These are phyloP conservation scores for Bromus sterilis DNA, from an alignment of 176 grass and related monocot genomes.

Conservation along the genomic window DNA sequence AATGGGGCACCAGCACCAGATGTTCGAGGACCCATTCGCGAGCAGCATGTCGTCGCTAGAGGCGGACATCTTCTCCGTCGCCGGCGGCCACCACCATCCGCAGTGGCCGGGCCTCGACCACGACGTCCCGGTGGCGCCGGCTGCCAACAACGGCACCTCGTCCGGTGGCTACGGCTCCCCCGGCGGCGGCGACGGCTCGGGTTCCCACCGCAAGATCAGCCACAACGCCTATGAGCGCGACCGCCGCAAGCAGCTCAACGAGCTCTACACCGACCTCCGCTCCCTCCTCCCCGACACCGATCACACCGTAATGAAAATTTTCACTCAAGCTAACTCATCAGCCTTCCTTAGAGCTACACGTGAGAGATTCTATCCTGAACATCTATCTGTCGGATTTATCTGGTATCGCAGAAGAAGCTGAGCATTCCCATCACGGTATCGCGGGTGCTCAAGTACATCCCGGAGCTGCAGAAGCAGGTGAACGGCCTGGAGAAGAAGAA, in stretches of 20 bases:
- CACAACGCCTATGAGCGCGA: constrained; percentile 94
- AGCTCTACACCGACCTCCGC: constrained; percentile 68
- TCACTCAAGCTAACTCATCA: background rate
- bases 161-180: constrained; percentile 17
- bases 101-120: constrained; percentile 34
- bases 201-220: constrained; percentile 55
- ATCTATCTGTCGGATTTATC: background rate
- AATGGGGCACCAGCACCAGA: constrained; percentile 29
- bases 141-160: constrained; percentile 11
- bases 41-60: constrained; percentile 39
- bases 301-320: constrained; percentile 10
- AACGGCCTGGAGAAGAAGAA: constrained; percentile 43
- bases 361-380: background rate
- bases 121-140: constrained; percentile 16
- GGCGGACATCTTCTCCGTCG: constrained; percentile 23
- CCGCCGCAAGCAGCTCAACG: constrained; percentile 87
- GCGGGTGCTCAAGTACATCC: constrained; percentile 69
- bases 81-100: background rate
- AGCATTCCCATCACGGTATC: constrained; percentile 75
- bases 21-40: constrained; percentile 41
- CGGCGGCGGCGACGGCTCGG: background rate
- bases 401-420: constrained; percentile 63
- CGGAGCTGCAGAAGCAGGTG: constrained; percentile 70
- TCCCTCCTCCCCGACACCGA: constrained; percentile 61
- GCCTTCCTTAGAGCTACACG: background rate